Conservation (phyloP, 345 rosid genomes). For the Boechera divaricarpa region DNA sequence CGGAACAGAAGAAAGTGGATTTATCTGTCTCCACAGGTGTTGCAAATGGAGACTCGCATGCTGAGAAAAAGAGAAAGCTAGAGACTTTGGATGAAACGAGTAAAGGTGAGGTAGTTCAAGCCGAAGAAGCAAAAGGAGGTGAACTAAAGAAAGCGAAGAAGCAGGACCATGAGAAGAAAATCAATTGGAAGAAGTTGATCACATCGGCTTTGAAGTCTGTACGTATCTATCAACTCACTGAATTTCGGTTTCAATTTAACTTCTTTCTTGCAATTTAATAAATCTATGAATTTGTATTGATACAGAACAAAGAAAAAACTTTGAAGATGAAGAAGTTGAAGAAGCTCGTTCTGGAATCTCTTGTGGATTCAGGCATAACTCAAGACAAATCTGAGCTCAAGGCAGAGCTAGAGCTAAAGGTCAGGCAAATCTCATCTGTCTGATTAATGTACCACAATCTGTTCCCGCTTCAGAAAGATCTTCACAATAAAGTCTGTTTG, state of each 20-base stretch:
- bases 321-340: slow-evolving; percentile 76
- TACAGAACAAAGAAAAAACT: slow-evolving; percentile 62
- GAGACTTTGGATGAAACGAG: slow-evolving; percentile 46
- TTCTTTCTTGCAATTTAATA: slow-evolving; percentile 7
- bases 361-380: slow-evolving; percentile 55
- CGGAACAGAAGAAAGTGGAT: slow-evolving; percentile 47
- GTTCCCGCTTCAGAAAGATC: neutral
- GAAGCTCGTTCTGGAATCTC: slow-evolving; percentile 59
- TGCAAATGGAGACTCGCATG: slow-evolving; percentile 47
- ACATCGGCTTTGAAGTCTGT: slow-evolving; percentile 68
- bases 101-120: slow-evolving; percentile 52
- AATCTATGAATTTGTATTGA: slow-evolving; percentile 12
- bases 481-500: slow-evolving; percentile 1
- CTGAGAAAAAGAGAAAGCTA: slow-evolving; percentile 63
- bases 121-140: slow-evolving; percentile 37
- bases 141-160: slow-evolving; percentile 55
- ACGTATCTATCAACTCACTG: slow-evolving; percentile 41
- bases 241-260: neutral
- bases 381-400: slow-evolving; percentile 51
- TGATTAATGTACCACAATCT: neutral
- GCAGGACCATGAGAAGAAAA: slow-evolving; percentile 54
- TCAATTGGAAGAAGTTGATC: slow-evolving; percentile 86
- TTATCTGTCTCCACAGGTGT: slow-evolving; percentile 33
- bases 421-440: slow-evolving; percentile 35
- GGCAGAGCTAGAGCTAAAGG: slow-evolving; percentile 66